Base-by-base conservation (phyloP, 2,329 filamentous ascomycete species). In the Ceratocystis cacaofunesta region DNA sequence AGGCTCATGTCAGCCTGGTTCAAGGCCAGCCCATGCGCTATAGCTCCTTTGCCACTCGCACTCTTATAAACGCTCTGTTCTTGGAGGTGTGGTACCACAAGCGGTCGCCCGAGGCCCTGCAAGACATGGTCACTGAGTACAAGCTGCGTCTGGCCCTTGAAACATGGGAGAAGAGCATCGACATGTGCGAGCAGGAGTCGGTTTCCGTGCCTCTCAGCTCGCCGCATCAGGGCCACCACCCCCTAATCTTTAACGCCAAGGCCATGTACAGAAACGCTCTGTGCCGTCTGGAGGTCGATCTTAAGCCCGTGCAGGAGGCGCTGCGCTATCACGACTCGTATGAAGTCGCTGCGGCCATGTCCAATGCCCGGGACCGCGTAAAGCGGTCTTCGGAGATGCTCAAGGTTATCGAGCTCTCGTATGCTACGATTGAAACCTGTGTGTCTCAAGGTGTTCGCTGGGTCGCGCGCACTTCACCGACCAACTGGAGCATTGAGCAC, bases 81-180 rank as follows among this genome's bases (percentile, higher is more conserved):
- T 82, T 99, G 61, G 94, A 97, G 75, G 92, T 97, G 2, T 99
- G 94, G 94, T 95, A 96, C 73, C 90, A 97, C 79, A 96, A 96
- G 83, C 89, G 94, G 72, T 96, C 90, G 75, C 92, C 92, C n/a
- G 92, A 97, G 74, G 92, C 92, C 62, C 80, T 97, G 50, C 94
- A 97, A 76, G 92, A 97, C 73, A 92, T 97, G 48, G 92, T 97
- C 57, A 95, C 92, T 2, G 94, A 97, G 77, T 97, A 96, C 82
- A 97, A 96, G 80, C 87, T 99, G 68, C 86, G 94, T 66, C 84
- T 96, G 64, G 94, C 94, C 62, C 80, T 99, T 64, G 92, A 97
- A 78, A 96, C 92, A n/a, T 99, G 94, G 94, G 91, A 97, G 79
- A 95, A 89, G 77, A 96, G 92, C 50, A 83, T 97, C 25, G 90